Conservation (phyloP, 257 asterid genomes). For the Solanum tarapatanum region DNA sequence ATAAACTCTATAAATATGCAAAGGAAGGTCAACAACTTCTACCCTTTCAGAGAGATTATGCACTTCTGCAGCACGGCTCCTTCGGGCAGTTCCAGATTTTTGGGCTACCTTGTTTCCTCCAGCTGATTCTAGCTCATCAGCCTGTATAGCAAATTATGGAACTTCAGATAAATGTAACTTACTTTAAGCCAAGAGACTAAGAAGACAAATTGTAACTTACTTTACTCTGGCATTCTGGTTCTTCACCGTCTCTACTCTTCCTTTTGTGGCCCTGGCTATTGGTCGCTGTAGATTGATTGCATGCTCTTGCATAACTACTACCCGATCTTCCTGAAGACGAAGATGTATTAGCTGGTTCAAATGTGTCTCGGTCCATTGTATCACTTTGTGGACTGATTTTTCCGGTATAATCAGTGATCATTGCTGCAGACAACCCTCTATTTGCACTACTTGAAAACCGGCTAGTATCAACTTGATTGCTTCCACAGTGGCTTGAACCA, state of each 20-base stretch:
- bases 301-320: conserved; percentile 42
- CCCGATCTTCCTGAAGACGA: conserved; percentile 72
- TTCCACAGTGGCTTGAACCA: conserved; percentile 70
- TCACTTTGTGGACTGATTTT: conserved; percentile 24
- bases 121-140: conserved; percentile 50
- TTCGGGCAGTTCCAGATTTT: conserved; percentile 44
- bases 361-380: conserved; percentile 25
- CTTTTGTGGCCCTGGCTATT: conserved; percentile 35
- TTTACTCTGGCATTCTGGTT: conserved; percentile 62
- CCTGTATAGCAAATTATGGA: conserved; percentile 22
- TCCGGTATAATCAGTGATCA: conserved; percentile 11
- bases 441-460: conserved; percentile 29
- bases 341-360: conserved; percentile 32
- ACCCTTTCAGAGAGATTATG: conserved; percentile 92
- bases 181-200: conserved; percentile 21
- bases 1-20: too few species aligned
- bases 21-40: neutral
- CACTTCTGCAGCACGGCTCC: conserved; percentile 77
- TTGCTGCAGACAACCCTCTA: conserved; percentile 10
- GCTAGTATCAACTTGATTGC: conserved; percentile 53
- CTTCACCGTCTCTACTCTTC: conserved; percentile 47
- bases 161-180: conserved; percentile 3
- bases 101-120: conserved; percentile 42
- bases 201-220: conserved; percentile 19
- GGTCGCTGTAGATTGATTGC: conserved; percentile 28